Conservation (phyloP, 495 filamentous ascomycete species). For the Aspergillus egyptiacus region DNA sequence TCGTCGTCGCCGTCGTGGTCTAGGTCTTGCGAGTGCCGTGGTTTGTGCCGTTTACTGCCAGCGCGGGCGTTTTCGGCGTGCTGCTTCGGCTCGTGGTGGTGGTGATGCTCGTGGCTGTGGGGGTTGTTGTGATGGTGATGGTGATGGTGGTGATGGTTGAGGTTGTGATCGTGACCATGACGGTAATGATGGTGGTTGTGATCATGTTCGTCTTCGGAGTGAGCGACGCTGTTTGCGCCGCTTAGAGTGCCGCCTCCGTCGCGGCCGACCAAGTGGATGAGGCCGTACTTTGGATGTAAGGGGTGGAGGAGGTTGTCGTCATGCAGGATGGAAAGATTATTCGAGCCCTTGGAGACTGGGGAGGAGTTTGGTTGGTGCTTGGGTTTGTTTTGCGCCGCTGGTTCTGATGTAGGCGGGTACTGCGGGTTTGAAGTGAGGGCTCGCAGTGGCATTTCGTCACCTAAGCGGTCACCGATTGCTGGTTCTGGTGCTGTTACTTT, state of each 20-base stretch:
- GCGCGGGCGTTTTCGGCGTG: conserved; percentile 3
- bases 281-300: conserved; percentile 27
- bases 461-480: conserved; percentile 17
- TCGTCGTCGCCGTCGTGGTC: conserved; percentile 49
- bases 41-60: conserved; percentile 13
- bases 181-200: conserved; percentile 8
- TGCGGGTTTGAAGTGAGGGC: conserved; percentile 9
- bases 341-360: no score
- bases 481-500: conserved; percentile 18
- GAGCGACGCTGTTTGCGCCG: conserved; percentile 36
- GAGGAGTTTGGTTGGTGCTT: not conserved
- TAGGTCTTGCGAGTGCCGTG: conserved; percentile 30
- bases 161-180: conserved; percentile 21
- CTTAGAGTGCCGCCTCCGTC: conserved; percentile 42
- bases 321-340: no score
- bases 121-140: conserved; percentile 10
- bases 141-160: conserved; percentile 2
- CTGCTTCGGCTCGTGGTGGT: conserved; percentile 6
- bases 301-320: conserved; percentile 35
- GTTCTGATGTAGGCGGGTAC: conserved; percentile 8
- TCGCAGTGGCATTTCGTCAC: conserved; percentile 12
- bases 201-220: conserved; percentile 38
- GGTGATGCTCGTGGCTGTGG: not conserved
- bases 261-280: conserved; percentile 36
- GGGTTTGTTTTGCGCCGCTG: not conserved